A percentile compares a stretch with the other conserved stretches of the same genome.
Conservation (phyloP, 1,139 yeast genomes). For the Debaryomyces sp. region DNA sequence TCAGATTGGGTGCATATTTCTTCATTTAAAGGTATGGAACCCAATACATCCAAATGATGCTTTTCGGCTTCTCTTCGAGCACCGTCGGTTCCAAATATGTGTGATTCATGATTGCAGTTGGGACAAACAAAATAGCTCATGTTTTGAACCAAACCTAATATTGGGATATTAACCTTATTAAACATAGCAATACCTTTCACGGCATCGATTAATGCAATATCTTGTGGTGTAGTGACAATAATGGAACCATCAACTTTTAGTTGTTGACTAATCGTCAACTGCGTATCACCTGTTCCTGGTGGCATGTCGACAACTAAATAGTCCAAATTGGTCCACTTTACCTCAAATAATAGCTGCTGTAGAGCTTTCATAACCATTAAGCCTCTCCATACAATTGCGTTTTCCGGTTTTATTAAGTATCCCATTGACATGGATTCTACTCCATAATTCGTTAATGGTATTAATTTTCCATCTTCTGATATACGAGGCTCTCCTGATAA, state of each 20-base stretch:
- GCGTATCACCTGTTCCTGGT: constrained; percentile 92
- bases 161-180: constrained; percentile 70
- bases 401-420: constrained; percentile 65
- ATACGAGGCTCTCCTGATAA: constrained; percentile 69
- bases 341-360: constrained; percentile 80
- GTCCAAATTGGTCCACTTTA: constrained; percentile 76
- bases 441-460: constrained; percentile 79
- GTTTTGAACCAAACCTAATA: constrained; percentile 78
- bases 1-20: constrained; percentile 67
- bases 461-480: constrained; percentile 53
- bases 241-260: constrained; percentile 78
- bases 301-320: constrained; percentile 82
- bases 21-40: constrained; percentile 67
- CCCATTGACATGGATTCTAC: constrained; percentile 91
- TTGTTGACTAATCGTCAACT: constrained; percentile 78
- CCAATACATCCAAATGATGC: constrained; percentile 55
- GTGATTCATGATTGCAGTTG: constrained; percentile 71
- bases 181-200: constrained; percentile 82
- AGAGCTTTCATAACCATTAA: constrained; percentile 85
- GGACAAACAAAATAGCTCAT: constrained; percentile 83
- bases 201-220: constrained; percentile 80
- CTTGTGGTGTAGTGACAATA: constrained; percentile 86
- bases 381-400: constrained; percentile 87
- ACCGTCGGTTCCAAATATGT: constrained; percentile 74
- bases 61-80: constrained; percentile 59